A percentile compares a stretch with the other conserved stretches of the same genome.
Evolutionary conservation across 2,329 filamentous ascomycete genomes (phyloP).

Genomic region (Pleomassaria siparia): DNA sequence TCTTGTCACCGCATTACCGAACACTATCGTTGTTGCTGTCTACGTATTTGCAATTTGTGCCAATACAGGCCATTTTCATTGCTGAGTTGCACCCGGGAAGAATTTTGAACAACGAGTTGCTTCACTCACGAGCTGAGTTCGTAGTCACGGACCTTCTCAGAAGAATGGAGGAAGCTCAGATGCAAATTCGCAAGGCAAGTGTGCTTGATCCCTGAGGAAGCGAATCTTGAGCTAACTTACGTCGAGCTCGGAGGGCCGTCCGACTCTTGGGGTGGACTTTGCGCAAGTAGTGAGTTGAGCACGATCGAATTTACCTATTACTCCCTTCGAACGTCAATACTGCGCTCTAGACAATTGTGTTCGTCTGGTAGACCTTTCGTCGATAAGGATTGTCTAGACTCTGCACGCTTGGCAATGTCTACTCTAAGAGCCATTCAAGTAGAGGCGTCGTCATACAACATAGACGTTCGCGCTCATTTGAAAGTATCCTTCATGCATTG

Average conservation of each 20-base stretch:
- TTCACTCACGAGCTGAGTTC: constrained; percentile 13
- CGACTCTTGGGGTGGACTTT: constrained; percentile 17
- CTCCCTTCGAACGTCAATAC: constrained; percentile 20
- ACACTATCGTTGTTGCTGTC: constrained; percentile 15
- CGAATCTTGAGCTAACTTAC: neutral
- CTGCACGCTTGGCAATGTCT: constrained; percentile 19
- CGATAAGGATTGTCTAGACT: neutral
- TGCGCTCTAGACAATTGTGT: constrained; percentile 21
- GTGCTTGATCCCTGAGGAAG: neutral
- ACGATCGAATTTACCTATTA: constrained; percentile 26
- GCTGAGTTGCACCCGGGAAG: constrained; percentile 15
- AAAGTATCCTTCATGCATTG: constrained; percentile 23
- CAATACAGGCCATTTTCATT: constrained; percentile 18
- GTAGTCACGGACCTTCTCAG: constrained; percentile 16
- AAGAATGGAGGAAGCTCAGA: constrained; percentile 13
- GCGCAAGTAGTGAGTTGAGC: constrained; percentile 16
- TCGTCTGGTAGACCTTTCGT: constrained; percentile 9
- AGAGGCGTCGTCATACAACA: constrained; percentile 10
- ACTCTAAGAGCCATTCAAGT: constrained; percentile 15
- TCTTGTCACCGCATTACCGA: constrained; percentile 13
- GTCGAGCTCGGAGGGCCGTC: constrained; percentile 16
- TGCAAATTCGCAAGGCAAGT: constrained; percentile 14
- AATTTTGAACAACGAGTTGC: constrained; percentile 14
- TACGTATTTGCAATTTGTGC: constrained; percentile 20
- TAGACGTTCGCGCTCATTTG: constrained; percentile 14